phyloP scores from a whole-genome alignment of 2,329 filamentous ascomycete species.

The Paraphoma sp. region DNA sequence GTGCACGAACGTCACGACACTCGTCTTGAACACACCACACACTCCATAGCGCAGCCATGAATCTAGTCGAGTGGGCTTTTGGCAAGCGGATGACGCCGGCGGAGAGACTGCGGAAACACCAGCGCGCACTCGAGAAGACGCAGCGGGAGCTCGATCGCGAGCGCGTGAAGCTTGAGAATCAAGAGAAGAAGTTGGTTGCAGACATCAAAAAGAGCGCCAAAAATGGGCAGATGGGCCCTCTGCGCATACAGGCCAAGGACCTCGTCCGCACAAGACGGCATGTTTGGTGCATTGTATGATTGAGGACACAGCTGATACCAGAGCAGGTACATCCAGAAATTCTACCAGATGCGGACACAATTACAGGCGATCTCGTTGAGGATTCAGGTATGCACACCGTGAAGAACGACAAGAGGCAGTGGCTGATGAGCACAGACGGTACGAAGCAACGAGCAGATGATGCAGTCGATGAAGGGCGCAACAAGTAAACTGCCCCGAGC shows the following conservation, averaged over 20 bases:
- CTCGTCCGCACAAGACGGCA: slow-evolving; percentile 87
- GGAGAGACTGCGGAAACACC: slow-evolving; percentile 89
- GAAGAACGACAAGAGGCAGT: neutral
- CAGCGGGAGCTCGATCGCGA: slow-evolving; percentile 96
- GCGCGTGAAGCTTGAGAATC: slow-evolving; percentile 93
- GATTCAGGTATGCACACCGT: slow-evolving; percentile 73
- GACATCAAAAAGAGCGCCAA: slow-evolving; percentile 99
- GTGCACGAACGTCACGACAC: neutral
- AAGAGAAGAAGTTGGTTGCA: slow-evolving; percentile 94
- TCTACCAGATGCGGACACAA: slow-evolving; percentile 97
- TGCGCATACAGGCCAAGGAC: slow-evolving; percentile 98
- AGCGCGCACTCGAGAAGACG: slow-evolving; percentile 95
- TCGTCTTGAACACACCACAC: neutral
- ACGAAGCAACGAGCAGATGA: slow-evolving; percentile 99
- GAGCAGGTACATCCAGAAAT: slow-evolving; percentile 89
- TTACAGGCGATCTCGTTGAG: slow-evolving; percentile 93
- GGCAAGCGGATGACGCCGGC: slow-evolving; percentile 99
- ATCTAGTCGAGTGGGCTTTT: slow-evolving; percentile 99
- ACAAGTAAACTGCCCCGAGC: slow-evolving; percentile 56
- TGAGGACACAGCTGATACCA: slow-evolving; percentile 9
- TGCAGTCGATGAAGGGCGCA: slow-evolving; percentile 99
- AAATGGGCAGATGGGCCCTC: slow-evolving; percentile 97
- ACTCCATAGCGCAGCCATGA: slow-evolving; percentile 16
- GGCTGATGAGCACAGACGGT: slow-evolving; percentile 71
- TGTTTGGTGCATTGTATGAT: slow-evolving; percentile 3